Evolutionary conservation across 192 early-diverging fungal species (phyloP).

Genomic region (Diversispora eburnea): DNA sequence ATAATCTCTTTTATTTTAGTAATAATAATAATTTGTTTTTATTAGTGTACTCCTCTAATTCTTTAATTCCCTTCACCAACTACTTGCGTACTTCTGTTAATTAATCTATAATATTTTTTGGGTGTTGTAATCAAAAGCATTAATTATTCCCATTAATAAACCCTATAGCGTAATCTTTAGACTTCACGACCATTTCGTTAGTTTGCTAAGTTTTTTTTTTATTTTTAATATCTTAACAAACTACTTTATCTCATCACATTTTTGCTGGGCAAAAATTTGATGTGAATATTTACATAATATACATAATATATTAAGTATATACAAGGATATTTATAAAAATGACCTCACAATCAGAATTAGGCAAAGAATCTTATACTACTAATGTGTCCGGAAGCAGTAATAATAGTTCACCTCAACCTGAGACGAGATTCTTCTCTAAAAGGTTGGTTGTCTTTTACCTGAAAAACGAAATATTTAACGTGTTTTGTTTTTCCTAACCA

Average conservation of each 20-base stretch:
- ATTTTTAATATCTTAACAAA: neutral
- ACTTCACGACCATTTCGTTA: conserved; percentile 14
- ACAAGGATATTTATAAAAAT: conserved; percentile 15
- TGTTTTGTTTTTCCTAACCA: neutral
- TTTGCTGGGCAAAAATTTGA: conserved; percentile 28
- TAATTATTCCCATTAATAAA: conserved; percentile 15
- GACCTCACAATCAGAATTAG: conserved; percentile 23
- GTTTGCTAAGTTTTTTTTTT: conserved; percentile 12
- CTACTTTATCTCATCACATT: conserved; percentile 16
- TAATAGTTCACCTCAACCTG: conserved; percentile 23
- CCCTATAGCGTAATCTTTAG: conserved; percentile 19
- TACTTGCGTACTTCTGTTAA: conserved; percentile 6
- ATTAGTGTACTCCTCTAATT: conserved; percentile 9
- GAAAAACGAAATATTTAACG: neutral
- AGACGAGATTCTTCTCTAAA: conserved; percentile 29
- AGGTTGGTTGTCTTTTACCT: conserved; percentile 5
- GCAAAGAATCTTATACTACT: conserved; percentile 19
- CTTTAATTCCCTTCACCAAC: conserved; percentile 1
- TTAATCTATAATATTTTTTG: conserved; percentile 15
- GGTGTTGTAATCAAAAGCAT: conserved; percentile 15
- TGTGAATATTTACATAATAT: conserved; percentile 5
- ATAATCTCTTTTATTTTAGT: conserved; percentile 19
- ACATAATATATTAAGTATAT: neutral
- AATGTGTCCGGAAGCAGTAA: neutral
- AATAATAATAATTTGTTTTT: conserved; percentile 20